phyloP scores from a whole-genome alignment of 1,284 basidiomycete genomes.

The Apiotrichum mycotoxinovorans region DNA sequence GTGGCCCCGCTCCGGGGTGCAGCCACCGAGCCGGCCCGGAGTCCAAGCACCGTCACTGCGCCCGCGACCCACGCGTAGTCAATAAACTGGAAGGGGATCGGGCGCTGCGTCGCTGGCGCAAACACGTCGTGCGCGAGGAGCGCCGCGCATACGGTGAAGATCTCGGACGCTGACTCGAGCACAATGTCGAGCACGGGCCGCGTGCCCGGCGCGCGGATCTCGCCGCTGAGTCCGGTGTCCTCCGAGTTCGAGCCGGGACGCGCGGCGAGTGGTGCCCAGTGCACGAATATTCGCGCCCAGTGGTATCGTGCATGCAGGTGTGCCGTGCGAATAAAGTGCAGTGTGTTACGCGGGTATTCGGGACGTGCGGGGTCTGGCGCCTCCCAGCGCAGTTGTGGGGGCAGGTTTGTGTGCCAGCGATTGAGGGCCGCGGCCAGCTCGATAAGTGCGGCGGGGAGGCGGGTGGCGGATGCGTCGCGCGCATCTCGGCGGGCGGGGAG shows the following conservation, averaged over 20 bases:
- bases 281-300: slow-evolving; percentile 62
- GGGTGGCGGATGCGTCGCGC: slow-evolving; percentile 55
- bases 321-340: slow-evolving; percentile 67
- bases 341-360: slow-evolving; percentile 51
- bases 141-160: slow-evolving; percentile 13
- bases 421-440: slow-evolving; percentile 65
- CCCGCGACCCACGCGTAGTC: slow-evolving; percentile 2
- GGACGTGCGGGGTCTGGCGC: slow-evolving; percentile 51
- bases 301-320: slow-evolving; percentile 65
- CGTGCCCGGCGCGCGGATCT: background rate
- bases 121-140: slow-evolving; percentile 19
- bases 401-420: slow-evolving; percentile 69
- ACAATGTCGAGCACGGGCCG: slow-evolving; percentile 55
- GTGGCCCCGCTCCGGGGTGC: slow-evolving; percentile 56
- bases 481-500: slow-evolving; percentile 64
- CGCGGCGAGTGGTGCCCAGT: slow-evolving; percentile 70
- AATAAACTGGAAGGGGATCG: slow-evolving; percentile 1
- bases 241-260: background rate
- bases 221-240: background rate
- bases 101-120: background rate
- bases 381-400: slow-evolving; percentile 69
- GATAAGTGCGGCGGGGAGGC: slow-evolving; percentile 56
- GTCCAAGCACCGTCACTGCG: background rate
- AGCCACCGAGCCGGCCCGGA: slow-evolving; percentile 27
- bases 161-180: slow-evolving; percentile 4